These are phyloP conservation scores for Albifimbria verrucaria DNA, from an alignment of 2,329 filamentous ascomycete genomes.

Conservation along the genomic window DNA sequence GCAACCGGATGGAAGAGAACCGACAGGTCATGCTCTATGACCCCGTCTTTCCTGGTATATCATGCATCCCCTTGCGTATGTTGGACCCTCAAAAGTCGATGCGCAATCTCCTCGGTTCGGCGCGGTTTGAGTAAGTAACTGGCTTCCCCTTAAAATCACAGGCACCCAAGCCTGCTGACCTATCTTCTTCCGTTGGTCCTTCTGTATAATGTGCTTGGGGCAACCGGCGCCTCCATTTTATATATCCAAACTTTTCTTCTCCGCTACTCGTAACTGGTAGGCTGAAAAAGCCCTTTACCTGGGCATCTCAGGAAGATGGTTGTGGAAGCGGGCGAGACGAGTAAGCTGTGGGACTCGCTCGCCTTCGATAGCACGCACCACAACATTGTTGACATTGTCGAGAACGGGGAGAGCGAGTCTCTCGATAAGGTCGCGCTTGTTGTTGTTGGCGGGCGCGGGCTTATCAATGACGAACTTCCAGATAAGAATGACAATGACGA, in stretches of 20 bases:
- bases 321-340: slow-evolving; percentile 13
- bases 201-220: not conserved
- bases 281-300: slow-evolving; percentile 13
- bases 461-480: slow-evolving; percentile 44
- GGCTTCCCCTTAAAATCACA: not conserved
- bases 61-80: no score
- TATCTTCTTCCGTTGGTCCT: not conserved
- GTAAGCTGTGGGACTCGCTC: slow-evolving; percentile 10
- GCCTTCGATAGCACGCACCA: slow-evolving; percentile 1
- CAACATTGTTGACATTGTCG: slow-evolving; percentile 16
- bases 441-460: slow-evolving; percentile 22
- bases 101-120: not conserved
- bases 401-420: slow-evolving; percentile 15
- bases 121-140: not conserved
- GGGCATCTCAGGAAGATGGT: slow-evolving; percentile 21
- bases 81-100: no score
- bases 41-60: no score
- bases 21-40: no score
- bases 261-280: no score
- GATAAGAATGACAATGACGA: slow-evolving; percentile 49
- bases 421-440: slow-evolving; percentile 26
- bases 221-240: not conserved
- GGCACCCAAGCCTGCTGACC: not conserved
- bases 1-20: no score
- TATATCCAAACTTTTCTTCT: not conserved